Percentiles rank a stretch among this genome's conserved stretches.
Conservation (phyloP, 371 early-diverging fungal genomes). For the Mortierella sp. region DNA sequence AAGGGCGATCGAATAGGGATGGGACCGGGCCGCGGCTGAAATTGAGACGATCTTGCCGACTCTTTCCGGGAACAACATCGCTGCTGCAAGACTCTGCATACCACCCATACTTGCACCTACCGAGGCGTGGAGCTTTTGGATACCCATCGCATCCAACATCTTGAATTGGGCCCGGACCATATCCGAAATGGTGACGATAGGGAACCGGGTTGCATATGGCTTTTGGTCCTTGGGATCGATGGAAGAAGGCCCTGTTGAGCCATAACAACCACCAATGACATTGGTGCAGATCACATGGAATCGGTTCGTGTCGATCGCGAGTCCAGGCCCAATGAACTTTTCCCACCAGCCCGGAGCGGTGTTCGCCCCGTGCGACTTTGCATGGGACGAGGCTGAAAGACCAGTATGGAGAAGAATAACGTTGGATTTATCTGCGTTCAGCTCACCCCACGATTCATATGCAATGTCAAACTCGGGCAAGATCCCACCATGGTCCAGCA, state of each 20-base stretch:
- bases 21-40: constrained; percentile 93
- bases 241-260: constrained; percentile 87
- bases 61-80: constrained; percentile 84
- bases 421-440: constrained; percentile 76
- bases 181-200: constrained; percentile 92
- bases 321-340: constrained; percentile 91
- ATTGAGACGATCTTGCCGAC: constrained; percentile 85
- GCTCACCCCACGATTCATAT: constrained; percentile 88
- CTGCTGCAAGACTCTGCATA: constrained; percentile 93
- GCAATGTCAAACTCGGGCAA: constrained; percentile 81
- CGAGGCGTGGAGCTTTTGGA: constrained; percentile 85
- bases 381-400: constrained; percentile 85
- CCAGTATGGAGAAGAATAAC: constrained; percentile 90
- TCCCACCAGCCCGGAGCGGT: constrained; percentile 97
- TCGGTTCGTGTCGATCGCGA: constrained; percentile 84
- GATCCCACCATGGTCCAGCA: constrained; percentile 85
- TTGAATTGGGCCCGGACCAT: constrained; percentile 94
- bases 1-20: constrained; percentile 95
- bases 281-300: constrained; percentile 92
- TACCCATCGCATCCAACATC: constrained; percentile 83
- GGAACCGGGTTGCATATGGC: constrained; percentile 92
- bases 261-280: constrained; percentile 90
- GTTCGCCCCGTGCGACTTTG: constrained; percentile 82
- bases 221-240: constrained; percentile 76
- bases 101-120: constrained; percentile 97